phyloP scores from a whole-genome alignment of 805 yeast species.

The Cyberlindnera meyerae region DNA sequence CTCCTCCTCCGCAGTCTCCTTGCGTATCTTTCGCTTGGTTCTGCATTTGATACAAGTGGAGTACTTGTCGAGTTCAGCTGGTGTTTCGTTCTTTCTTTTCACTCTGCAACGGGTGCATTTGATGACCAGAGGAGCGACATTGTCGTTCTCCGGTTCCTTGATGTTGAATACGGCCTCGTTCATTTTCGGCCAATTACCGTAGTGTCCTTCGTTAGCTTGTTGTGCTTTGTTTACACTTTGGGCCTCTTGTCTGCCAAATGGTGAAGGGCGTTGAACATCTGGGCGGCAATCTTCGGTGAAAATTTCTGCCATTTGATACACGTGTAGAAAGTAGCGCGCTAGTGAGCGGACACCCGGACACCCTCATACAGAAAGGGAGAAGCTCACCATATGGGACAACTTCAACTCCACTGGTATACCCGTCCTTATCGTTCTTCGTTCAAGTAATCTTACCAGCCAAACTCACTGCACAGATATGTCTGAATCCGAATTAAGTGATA shows the following conservation, averaged over 20 bases:
- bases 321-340: too few species aligned
- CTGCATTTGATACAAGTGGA: conserved; percentile 40
- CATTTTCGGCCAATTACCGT: conserved; percentile 2
- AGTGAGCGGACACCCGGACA: too few species aligned
- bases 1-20: conserved; percentile 5
- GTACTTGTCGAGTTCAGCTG: conserved; percentile 32
- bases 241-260: background rate
- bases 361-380: too few species aligned
- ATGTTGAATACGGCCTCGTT: background rate
- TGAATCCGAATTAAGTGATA: conserved; percentile 17
- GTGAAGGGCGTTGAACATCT: background rate
- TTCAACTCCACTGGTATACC: too few species aligned
- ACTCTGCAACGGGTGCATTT: conserved; percentile 43
- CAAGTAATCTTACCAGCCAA: too few species aligned
- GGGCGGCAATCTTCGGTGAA: background rate
- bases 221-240: background rate
- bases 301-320: too few species aligned
- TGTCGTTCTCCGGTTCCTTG: background rate
- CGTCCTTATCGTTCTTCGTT: too few species aligned
- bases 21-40: conserved; percentile 33
- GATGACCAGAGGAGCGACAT: conserved; percentile 17
- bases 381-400: too few species aligned
- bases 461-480: too few species aligned
- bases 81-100: conserved; percentile 31
- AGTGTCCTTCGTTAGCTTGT: conserved; percentile 1